Base-by-base conservation (phyloP, 345 rosid species). In the Gossypium anomalum region DNA sequence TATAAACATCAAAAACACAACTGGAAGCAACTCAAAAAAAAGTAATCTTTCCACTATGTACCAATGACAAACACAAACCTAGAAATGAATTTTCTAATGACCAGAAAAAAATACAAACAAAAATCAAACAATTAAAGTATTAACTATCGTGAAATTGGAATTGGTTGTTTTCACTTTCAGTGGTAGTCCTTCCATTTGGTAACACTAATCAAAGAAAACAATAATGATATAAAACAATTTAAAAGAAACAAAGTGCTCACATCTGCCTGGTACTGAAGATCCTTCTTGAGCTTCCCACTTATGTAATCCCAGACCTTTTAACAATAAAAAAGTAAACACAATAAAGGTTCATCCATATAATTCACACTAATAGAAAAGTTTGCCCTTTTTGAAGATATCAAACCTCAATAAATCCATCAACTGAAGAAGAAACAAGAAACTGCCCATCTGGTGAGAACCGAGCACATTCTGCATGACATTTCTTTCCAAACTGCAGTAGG, bases 391-490 rank as follows among this genome's bases (percentile, higher is more conserved):
- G 1, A 23, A 59, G 66, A 74, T 65, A 34, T 43, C 38, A 73
- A 80, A 93, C 98, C 97, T 95, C 97, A 79, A 95, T 87, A 85
- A 93, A 93, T 57, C 99, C 99, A 85, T 95, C 99, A 73, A 95
- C 93, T 63, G 99, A 95, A 67, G 87, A 89, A 75, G 98, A 93
- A 73, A 89, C 97, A 73, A 95, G 98, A 81, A 91, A 95, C 78
- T 95, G 99, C 66, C 99, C 99, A 80, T 95, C 99, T 67, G 97
- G 97, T 62, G 99, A 95, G 81, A 95, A 93, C 74, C 89, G 82
- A 74, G 97, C 93, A 71, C 91, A 90, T 86, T 95, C 99, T n/a
- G 97, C 97, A 78, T 93, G 97, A 79, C 92, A 93, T 84, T 93
- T 95, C 64, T 91, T 83, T 72, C 97, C 99, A 86, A 95, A 95